Conservation (phyloP, 176 grass and related monocot genomes). For the Chloris gayana region DNA sequence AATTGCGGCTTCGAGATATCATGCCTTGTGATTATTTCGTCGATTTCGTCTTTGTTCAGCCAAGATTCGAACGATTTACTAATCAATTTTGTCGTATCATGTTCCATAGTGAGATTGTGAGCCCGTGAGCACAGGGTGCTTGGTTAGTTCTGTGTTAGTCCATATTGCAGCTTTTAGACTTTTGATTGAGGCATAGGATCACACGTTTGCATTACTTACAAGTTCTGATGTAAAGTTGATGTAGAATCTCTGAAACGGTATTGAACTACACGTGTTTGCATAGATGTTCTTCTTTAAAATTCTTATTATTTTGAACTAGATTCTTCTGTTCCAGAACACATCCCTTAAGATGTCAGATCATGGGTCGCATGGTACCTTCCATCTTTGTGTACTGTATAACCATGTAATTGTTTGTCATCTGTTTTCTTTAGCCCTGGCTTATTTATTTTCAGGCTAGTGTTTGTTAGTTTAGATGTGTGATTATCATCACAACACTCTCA, state of each 20-base stretch:
- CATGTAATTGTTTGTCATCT: not conserved
- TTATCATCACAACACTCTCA: not conserved
- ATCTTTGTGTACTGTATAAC: not conserved
- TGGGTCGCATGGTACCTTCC: not conserved
- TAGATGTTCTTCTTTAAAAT: not conserved
- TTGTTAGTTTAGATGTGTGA: not conserved
- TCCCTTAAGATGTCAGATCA: not conserved
- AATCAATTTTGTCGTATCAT: conserved; percentile 24
- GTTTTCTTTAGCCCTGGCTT: not conserved
- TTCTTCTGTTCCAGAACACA: not conserved
- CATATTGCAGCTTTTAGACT: not conserved
- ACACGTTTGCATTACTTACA: not conserved
- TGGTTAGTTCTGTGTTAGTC: conserved; percentile 1
- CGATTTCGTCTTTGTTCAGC: not conserved
- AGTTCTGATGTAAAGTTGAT: conserved; percentile 6
- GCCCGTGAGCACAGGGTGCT: not conserved
- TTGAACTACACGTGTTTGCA: not conserved
- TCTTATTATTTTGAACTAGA: not conserved
- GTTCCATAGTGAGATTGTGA: not conserved
- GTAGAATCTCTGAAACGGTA: not conserved
- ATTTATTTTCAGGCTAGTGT: not conserved
- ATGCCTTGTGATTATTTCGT: not conserved
- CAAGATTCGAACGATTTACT: conserved; percentile 21
- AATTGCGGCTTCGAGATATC: conserved; percentile 19
- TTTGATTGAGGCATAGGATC: not conserved